These are phyloP conservation scores for Rhizoclosmatium sp. DNA, from an alignment of 192 early-diverging fungal genomes.

Conservation along the genomic window DNA sequence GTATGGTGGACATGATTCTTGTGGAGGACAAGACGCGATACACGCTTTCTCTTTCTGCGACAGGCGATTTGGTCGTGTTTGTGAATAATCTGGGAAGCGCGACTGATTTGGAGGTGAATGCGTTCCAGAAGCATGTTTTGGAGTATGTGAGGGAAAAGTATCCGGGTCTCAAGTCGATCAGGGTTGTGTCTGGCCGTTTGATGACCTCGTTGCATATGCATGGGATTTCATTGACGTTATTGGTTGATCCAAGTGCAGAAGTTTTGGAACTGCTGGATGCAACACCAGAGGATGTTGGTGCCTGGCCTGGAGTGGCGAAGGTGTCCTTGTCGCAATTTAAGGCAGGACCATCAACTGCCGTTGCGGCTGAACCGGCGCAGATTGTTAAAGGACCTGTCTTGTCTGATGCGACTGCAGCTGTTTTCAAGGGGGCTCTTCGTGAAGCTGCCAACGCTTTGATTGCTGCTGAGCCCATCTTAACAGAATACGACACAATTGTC, in stretches of 20 bases:
- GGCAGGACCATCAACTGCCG: neutral
- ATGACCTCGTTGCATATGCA: constrained; percentile 88
- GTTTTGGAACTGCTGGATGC: constrained; percentile 63
- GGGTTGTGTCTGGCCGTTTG: constrained; percentile 73
- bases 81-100: constrained; percentile 87
- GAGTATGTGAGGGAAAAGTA: constrained; percentile 8
- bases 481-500: constrained; percentile 72
- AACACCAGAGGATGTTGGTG: neutral
- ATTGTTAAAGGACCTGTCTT: neutral
- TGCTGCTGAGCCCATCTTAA: constrained; percentile 69
- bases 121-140: constrained; percentile 22
- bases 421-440: neutral
- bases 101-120: constrained; percentile 74
- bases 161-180: constrained; percentile 52
- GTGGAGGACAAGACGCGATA: constrained; percentile 48
- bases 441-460: constrained; percentile 49
- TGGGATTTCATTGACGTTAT: constrained; percentile 73
- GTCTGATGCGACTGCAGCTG: neutral
- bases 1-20: constrained; percentile 58
- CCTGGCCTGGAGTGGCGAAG: constrained; percentile 2
- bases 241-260: constrained; percentile 63
- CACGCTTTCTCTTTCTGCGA: constrained; percentile 32
- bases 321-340: neutral
- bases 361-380: neutral
- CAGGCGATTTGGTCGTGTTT: constrained; percentile 66